Base-by-base conservation (phyloP, 495 filamentous ascomycete species). In the Hypoxylon fuscum region DNA sequence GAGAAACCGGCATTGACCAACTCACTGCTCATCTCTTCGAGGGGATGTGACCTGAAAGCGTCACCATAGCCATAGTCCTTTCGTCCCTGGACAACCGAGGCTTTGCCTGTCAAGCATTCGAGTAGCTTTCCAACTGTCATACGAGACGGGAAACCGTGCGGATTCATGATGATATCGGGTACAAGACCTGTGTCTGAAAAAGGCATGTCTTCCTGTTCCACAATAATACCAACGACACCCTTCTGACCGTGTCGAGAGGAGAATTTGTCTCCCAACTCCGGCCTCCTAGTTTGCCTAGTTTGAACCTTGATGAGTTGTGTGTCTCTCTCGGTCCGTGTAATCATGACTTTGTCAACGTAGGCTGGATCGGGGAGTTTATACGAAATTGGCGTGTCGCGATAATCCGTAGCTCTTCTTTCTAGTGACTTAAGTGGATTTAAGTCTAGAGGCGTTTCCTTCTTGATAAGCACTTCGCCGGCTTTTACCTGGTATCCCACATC, bases 91-190 rank as follows among this genome's bases (percentile, higher is more conserved):
- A 98, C 72, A 1, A 98, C 87, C 20, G 93, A 90, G 2, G 96
- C 94, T 75, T 99, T 99, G 43, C 96, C 96, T 1, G 94, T 89
- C 10, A 99, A 82, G 38, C 96, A 88, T 74, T 99, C 95, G 47
- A 99, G 82, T 82, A 99, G 91, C 74, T 99, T 98, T 8, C 96
- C 95, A 64, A 99, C 96, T 43, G 95, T 99, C 95, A 99, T 99
- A 72, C 95, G 95, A 9, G 93, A 97, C 6, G 95, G 95, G 83
- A 99, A 98, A 85, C 96, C 95, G 76, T 99, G 95, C 1, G 95
- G 95, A 79, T 99, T 99, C 96, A 99, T 99, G 86, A 99, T 99
- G 69, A 99, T 95, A 73, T 99, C 95, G 0, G 95, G 95, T 34
- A 85, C 85, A 60, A 99, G 88, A 3, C 95, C 96, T 32, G 84